These are phyloP conservation scores for Cyclotella sp. DNA, from an alignment of 108 stramenopile species.

Conservation along the genomic window DNA sequence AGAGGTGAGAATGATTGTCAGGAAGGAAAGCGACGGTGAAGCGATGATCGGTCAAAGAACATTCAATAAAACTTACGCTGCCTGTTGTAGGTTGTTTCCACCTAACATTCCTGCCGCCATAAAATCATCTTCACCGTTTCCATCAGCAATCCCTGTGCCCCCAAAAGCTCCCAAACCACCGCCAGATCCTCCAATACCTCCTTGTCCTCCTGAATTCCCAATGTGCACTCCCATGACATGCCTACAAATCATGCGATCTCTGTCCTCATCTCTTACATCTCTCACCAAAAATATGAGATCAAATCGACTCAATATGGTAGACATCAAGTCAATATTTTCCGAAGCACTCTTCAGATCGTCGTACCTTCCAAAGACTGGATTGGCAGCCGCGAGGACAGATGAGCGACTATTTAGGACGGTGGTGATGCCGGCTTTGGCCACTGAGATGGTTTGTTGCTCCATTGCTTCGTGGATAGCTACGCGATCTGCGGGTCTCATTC, in stretches of 20 bases:
- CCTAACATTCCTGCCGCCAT: conserved; percentile 54
- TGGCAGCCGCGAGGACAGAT: conserved; percentile 98
- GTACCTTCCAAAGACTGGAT: conserved; percentile 98
- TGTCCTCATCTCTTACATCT: conserved; percentile 95
- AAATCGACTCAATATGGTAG: conserved; percentile 97
- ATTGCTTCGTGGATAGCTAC: conserved; percentile 99
- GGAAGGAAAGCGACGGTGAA: background rate
- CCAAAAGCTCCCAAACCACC: conserved; percentile 43
- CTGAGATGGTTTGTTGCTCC: conserved; percentile 99
- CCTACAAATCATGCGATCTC: conserved; percentile 94
- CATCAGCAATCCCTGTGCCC: conserved; percentile 26
- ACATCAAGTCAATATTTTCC: conserved; percentile 99
- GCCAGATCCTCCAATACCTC: conserved; percentile 34
- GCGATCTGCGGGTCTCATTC: conserved; percentile 97
- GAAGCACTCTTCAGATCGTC: conserved; percentile 95
- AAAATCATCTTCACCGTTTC: conserved; percentile 50
- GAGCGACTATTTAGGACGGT: conserved; percentile 94
- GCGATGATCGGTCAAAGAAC: background rate
- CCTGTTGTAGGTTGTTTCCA: conserved; percentile 45
- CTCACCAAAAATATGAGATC: conserved; percentile 99
- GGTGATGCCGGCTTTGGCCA: conserved; percentile 99
- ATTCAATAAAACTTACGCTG: conserved; percentile 37
- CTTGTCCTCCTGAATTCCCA: conserved; percentile 53
- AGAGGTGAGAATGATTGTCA: background rate
- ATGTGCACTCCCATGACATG: conserved; percentile 99